Conservation (phyloP, 768 basidiomycete species). For the Chlorophyllum brunneum region DNA sequence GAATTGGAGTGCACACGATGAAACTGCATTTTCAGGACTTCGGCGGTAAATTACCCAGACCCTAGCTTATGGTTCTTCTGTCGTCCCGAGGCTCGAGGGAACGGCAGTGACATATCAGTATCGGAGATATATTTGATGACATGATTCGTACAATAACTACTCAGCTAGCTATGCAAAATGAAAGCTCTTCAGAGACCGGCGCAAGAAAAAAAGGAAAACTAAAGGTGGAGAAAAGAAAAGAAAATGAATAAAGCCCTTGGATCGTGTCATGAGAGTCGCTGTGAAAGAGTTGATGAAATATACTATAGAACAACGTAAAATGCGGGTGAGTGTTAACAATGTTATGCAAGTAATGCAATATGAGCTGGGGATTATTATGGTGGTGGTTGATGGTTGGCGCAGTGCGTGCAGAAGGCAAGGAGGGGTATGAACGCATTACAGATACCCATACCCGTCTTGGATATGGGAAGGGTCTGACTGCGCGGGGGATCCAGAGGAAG, state of each 20-base stretch:
- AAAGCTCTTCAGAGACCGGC: neutral
- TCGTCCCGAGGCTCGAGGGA: too few species aligned
- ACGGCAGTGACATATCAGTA: too few species aligned
- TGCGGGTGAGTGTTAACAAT: neutral
- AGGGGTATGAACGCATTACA: neutral
- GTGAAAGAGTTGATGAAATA: neutral
- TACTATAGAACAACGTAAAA: conserved; percentile 2
- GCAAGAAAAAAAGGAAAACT: neutral
- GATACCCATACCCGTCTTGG: too few species aligned
- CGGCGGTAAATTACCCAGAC: too few species aligned
- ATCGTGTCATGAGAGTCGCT: neutral
- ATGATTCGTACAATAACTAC: conserved; percentile 4
- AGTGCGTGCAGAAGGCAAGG: neutral
- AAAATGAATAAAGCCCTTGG: neutral
- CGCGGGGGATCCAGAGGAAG: too few species aligned
- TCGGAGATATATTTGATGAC: neutral
- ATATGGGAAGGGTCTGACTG: neutral
- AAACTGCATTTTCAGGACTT: too few species aligned
- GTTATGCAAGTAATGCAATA: conserved; percentile 2
- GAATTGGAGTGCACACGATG: too few species aligned
- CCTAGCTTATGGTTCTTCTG: too few species aligned
- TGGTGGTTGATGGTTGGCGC: neutral
- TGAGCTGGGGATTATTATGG: neutral
- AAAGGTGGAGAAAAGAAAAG: neutral
- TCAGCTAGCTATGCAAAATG: neutral